Percentiles rank a stretch among this genome's conserved stretches.
phyloP scores from a whole-genome alignment of 2,329 filamentous ascomycete genomes.

The Pestalotiopsis sp. region DNA sequence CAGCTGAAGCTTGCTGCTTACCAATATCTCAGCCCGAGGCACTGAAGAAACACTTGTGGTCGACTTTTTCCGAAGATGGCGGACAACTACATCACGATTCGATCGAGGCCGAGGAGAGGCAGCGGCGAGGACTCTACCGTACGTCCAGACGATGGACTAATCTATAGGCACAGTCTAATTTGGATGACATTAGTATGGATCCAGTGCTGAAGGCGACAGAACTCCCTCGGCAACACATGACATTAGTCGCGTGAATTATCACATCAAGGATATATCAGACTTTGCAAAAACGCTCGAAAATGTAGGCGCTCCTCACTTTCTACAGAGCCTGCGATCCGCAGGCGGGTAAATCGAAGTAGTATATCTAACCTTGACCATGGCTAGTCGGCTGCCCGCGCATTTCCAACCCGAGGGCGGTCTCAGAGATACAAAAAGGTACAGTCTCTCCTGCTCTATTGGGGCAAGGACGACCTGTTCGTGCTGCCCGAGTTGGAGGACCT shows the following conservation, averaged over 20 bases:
- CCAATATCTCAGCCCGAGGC: not conserved
- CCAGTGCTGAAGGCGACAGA: slow-evolving; percentile 40
- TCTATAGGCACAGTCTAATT: slow-evolving; percentile 29
- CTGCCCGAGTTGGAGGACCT: slow-evolving; percentile 60
- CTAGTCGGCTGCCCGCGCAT: slow-evolving; percentile 57
- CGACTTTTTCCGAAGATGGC: slow-evolving; percentile 33
- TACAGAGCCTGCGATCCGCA: not conserved
- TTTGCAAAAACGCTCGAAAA: slow-evolving; percentile 59
- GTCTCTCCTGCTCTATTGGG: slow-evolving; percentile 59
- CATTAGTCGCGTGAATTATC: slow-evolving; percentile 59
- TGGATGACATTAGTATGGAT: slow-evolving; percentile 46
- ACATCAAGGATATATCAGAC: slow-evolving; percentile 57
- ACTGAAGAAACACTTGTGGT: not conserved
- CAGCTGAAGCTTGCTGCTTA: not conserved
- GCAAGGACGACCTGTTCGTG: slow-evolving; percentile 60
- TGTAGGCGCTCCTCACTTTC: slow-evolving; percentile 37
- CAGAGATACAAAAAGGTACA: slow-evolving; percentile 60
- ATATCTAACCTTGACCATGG: not conserved
- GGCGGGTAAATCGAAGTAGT: not conserved
- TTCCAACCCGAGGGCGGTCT: slow-evolving; percentile 57
- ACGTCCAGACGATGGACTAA: slow-evolving; percentile 35
- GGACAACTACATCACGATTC: slow-evolving; percentile 56
- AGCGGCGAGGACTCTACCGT: slow-evolving; percentile 53
- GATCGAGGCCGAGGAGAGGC: slow-evolving; percentile 47
- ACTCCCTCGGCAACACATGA: slow-evolving; percentile 54